Evolutionary conservation across 495 filamentous ascomycete species (phyloP).

Genomic region (Penicillium arizonense): DNA sequence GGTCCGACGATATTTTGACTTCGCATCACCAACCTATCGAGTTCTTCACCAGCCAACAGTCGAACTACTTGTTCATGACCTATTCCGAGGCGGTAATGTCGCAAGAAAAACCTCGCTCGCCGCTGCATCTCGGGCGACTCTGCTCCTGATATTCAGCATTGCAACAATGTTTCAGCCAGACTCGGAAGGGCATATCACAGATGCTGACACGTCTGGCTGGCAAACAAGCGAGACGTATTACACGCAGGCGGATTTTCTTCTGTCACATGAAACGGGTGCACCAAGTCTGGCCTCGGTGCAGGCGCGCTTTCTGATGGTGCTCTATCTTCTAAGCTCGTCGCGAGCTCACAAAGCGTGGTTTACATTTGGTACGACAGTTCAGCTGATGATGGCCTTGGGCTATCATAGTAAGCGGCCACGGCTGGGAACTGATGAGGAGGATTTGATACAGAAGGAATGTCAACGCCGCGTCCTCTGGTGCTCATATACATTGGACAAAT

Average conservation of each 20-base stretch:
- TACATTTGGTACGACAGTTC: conserved; percentile 26
- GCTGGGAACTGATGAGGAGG: not conserved
- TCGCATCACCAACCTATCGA: conserved; percentile 30
- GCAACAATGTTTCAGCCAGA: conserved; percentile 19
- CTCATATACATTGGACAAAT: conserved; percentile 31
- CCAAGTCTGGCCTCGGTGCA: conserved; percentile 23
- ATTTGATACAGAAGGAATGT: conserved; percentile 18
- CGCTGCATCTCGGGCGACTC: conserved; percentile 10
- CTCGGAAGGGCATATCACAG: conserved; percentile 8
- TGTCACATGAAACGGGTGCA: conserved; percentile 17
- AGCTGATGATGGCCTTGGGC: conserved; percentile 30
- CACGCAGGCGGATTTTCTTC: conserved; percentile 18
- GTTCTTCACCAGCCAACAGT: conserved; percentile 27
- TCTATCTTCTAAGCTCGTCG: conserved; percentile 28
- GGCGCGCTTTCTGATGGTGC: conserved; percentile 25
- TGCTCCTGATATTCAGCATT: conserved; percentile 23
- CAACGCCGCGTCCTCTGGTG: conserved; percentile 27
- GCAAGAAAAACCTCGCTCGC: not conserved
- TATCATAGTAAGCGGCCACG: conserved; percentile 18
- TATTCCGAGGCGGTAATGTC: conserved; percentile 2
- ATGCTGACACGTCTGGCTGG: conserved; percentile 16
- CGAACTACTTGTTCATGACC: conserved; percentile 11
- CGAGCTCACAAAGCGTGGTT: conserved; percentile 30
- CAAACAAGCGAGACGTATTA: conserved; percentile 24
- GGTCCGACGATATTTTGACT: conserved; percentile 31